phyloP scores from a whole-genome alignment of 345 rosid genomes.

The Tarenaya hassleriana region DNA sequence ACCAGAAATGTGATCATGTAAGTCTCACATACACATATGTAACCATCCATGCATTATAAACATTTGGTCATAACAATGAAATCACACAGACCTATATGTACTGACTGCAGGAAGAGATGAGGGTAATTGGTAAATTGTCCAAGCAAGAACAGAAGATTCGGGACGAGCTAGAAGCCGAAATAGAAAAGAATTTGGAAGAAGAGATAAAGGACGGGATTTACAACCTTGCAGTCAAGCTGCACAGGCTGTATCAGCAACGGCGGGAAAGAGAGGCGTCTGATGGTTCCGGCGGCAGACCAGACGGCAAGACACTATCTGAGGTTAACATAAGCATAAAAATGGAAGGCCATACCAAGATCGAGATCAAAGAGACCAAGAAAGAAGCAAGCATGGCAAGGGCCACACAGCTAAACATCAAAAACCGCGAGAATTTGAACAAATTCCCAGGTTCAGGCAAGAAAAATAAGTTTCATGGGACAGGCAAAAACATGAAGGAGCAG shows the following conservation, averaged over 20 bases:
- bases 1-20: too few relatives aligned
- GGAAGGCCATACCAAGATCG: slow-evolving; percentile 64
- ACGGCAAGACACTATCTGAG: slow-evolving; percentile 32
- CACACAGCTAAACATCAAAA: slow-evolving; percentile 8
- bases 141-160: slow-evolving; percentile 58
- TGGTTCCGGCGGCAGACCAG: slow-evolving; percentile 1
- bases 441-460: slow-evolving; percentile 34
- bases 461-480: slow-evolving; percentile 35
- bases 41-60: too few relatives aligned
- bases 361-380: slow-evolving; percentile 53
- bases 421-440: slow-evolving; percentile 27
- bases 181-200: slow-evolving; percentile 65
- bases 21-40: too few relatives aligned
- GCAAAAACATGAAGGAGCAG: slow-evolving; percentile 18
- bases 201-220: slow-evolving; percentile 72
- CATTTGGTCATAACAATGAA: too few relatives aligned
- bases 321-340: slow-evolving; percentile 58
- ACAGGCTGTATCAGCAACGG: slow-evolving; percentile 51
- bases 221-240: slow-evolving; percentile 57
- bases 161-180: slow-evolving; percentile 58
- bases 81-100: neutral
- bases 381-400: slow-evolving; percentile 21
- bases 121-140: slow-evolving; percentile 14
- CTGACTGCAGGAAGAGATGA: slow-evolving; percentile 20
- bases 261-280: slow-evolving; percentile 37